Percentiles rank a stretch among this genome's conserved stretches.
Conservation (phyloP, 2,329 filamentous ascomycete genomes). For the Onygenales sp. region DNA sequence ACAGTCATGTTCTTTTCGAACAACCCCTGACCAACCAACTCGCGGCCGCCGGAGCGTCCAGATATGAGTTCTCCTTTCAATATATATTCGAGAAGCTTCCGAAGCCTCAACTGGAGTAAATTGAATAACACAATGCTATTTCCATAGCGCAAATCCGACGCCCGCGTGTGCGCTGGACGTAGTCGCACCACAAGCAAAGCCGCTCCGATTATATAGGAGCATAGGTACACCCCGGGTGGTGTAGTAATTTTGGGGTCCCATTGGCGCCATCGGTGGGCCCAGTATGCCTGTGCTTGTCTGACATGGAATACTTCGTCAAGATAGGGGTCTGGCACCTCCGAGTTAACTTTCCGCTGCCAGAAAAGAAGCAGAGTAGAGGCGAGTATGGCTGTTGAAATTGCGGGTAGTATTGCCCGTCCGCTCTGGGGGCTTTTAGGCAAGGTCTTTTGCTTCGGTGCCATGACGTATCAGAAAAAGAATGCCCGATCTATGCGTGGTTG, state of each 20-base stretch:
- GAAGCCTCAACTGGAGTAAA: conserved; percentile 41
- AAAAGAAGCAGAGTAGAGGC: conserved; percentile 23
- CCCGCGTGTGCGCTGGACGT: conserved; percentile 23
- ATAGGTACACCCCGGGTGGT: conserved; percentile 68
- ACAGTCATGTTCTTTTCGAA: conserved; percentile 32
- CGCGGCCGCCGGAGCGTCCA: neutral
- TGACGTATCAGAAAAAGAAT: neutral
- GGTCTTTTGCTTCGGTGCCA: neutral
- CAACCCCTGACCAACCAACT: conserved; percentile 7
- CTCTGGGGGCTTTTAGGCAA: neutral
- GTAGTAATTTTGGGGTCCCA: conserved; percentile 99
- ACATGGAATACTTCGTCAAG: conserved; percentile 56
- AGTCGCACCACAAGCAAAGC: conserved; percentile 15
- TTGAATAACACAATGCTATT: conserved; percentile 28
- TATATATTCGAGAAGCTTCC: conserved; percentile 42
- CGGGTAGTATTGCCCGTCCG: neutral
- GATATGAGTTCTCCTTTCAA: conserved; percentile 16
- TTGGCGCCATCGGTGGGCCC: conserved; percentile 57
- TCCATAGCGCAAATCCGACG: conserved; percentile 26
- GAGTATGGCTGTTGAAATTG: conserved; percentile 9
- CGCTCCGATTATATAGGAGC: conserved; percentile 38
- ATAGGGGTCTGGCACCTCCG: conserved; percentile 47
- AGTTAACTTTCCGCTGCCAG: conserved; percentile 39
- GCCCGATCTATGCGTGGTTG: neutral
- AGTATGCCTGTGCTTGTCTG: conserved; percentile 84